Evolutionary conservation across 106 monocot genomes (phyloP).

Genomic region (Apostasia shenzhenica): DNA sequence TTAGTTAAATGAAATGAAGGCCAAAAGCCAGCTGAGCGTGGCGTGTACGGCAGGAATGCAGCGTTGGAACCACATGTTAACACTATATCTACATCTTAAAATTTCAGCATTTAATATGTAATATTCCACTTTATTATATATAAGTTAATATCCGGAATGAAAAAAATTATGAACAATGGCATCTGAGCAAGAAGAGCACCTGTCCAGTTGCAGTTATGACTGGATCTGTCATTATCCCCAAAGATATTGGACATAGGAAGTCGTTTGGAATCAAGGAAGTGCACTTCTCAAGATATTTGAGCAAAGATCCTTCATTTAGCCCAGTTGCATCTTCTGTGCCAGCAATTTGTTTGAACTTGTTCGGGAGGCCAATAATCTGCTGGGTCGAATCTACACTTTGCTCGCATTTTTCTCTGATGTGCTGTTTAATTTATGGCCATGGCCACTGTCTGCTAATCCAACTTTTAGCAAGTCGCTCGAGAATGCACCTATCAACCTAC

Average conservation of each 20-base stretch:
- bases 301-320: slow-evolving; percentile 16
- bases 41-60: too few species aligned
- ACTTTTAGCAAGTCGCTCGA: slow-evolving; percentile 35
- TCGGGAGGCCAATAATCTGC: slow-evolving; percentile 32
- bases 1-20: too few species aligned
- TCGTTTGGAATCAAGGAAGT: slow-evolving; percentile 51
- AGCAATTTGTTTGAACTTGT: slow-evolving; percentile 32
- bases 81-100: too few species aligned
- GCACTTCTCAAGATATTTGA: slow-evolving; percentile 28
- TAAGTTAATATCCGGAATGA: too few species aligned
- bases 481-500: slow-evolving; percentile 24
- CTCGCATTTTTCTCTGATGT: slow-evolving; percentile 17
- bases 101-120: too few species aligned
- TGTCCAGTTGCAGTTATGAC: slow-evolving; percentile 59
- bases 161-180: too few species aligned
- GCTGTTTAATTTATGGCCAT: slow-evolving; percentile 16
- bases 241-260: slow-evolving; percentile 67
- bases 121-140: too few species aligned
- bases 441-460: slow-evolving; percentile 40
- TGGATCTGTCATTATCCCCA: slow-evolving; percentile 74
- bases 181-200: too few species aligned
- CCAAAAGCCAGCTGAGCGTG: too few species aligned
- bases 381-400: slow-evolving; percentile 18
- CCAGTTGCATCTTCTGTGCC: slow-evolving; percentile 29
- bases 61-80: too few species aligned